These are phyloP conservation scores for Periconia macrospinosa DNA, from an alignment of 2,329 filamentous ascomycete species.

Conservation along the genomic window DNA sequence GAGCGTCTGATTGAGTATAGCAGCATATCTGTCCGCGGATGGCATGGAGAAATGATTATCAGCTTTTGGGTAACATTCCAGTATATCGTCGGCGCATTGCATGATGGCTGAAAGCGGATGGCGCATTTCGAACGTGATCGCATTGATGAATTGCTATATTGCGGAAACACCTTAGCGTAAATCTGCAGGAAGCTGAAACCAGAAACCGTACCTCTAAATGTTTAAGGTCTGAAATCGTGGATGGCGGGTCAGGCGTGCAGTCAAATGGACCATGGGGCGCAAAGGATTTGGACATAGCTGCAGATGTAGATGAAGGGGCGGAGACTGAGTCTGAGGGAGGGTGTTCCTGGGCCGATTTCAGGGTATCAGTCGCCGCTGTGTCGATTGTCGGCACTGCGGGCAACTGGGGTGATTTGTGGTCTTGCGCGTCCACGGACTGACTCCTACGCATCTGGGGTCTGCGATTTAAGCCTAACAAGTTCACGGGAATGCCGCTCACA, in stretches of 20 bases:
- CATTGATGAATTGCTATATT: conserved; percentile 38
- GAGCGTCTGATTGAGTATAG: conserved; percentile 19
- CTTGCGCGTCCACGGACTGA: conserved; percentile 1
- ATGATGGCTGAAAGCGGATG: conserved; percentile 48
- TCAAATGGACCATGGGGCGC: conserved; percentile 3
- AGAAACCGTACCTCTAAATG: conserved; percentile 17
- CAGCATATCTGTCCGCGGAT: conserved; percentile 11
- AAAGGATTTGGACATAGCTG: background rate
- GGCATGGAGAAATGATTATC: background rate
- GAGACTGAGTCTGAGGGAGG: background rate
- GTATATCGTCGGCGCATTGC: conserved; percentile 45
- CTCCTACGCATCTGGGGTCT: background rate
- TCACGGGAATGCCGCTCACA: conserved; percentile 29
- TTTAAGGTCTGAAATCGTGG: conserved; percentile 59
- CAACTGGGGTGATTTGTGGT: conserved; percentile 45
- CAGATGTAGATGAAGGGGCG: background rate
- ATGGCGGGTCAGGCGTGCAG: conserved; percentile 10
- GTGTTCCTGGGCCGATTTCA: background rate
- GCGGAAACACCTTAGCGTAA: background rate
- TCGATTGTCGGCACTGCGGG: background rate
- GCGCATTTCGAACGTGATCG: conserved; percentile 46
- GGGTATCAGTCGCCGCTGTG: background rate
- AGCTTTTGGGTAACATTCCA: conserved; percentile 10
- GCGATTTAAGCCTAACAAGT: conserved; percentile 12
- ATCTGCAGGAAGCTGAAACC: background rate